phyloP scores from a whole-genome alignment of 345 rosid species.

The Gossypium thurberi region DNA sequence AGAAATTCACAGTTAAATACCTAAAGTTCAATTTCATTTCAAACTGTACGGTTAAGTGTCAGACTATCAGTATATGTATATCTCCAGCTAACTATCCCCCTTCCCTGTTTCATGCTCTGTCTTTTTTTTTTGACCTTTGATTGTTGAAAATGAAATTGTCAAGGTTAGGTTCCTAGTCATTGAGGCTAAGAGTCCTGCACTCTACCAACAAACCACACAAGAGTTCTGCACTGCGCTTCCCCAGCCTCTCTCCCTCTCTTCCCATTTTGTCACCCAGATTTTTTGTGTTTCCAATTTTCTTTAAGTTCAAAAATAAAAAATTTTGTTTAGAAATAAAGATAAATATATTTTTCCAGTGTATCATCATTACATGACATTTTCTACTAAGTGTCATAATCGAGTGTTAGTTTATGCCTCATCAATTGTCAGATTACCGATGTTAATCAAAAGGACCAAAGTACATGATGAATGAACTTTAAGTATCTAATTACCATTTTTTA shows the following conservation, averaged over 20 bases:
- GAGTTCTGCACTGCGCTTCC: background rate
- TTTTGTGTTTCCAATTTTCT: background rate
- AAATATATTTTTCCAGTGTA: background rate
- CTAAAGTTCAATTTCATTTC: background rate
- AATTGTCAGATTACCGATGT: background rate
- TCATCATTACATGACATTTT: background rate
- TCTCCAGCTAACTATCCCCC: background rate
- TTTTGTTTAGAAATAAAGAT: background rate
- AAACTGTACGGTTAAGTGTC: background rate
- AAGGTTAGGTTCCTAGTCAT: background rate
- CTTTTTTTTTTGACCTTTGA: background rate
- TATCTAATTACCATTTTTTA: background rate
- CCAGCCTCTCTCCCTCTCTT: background rate
- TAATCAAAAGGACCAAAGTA: background rate
- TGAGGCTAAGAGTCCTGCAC: background rate
- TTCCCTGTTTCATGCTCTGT: background rate
- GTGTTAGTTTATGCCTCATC: background rate
- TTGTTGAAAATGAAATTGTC: background rate
- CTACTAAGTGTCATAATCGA: background rate
- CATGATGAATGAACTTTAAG: background rate
- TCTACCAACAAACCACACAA: background rate
- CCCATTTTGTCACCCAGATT: too few relatives aligned
- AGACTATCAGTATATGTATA: background rate
- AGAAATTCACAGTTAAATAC: background rate
- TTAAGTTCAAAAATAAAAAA: background rate